Evolutionary conservation across 768 basidiomycete genomes (phyloP), one percentile per base, ranked within the genome.

Genomic region (Chalciporus sphaerocephalus): DNA sequence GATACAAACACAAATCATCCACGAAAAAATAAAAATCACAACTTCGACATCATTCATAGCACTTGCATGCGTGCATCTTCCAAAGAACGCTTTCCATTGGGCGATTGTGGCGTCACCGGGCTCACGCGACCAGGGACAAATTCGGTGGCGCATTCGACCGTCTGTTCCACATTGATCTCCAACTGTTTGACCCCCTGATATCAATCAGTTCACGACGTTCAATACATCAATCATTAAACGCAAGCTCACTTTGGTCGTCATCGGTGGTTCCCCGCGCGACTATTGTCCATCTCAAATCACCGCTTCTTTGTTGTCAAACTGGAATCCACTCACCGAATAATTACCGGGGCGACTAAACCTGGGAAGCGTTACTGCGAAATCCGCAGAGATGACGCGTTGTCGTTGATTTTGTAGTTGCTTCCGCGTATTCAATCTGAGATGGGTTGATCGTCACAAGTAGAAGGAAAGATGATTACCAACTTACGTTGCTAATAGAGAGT

Each of bases 401-500:
- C 62, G 62, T 38, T 60, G 59, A 24, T 58, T 42, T 42, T 56
- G 61, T 11, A 71, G 57, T 22, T 58, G 53, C 45, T 63, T 65
- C 17, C 71, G 66, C 9, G 69, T 59, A 41, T 72, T 72, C 38
- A 72, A 49, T n/a, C 71, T 72, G 35, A 15, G 30, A 9, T n/a
- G 21, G 38, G 27, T 1, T 2, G 18, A 40, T 38, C 33, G 6
- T 18, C 18, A 16, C 13, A 47, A 20, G 33, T 9, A 33, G 30
- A 1, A 18, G 28, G 7, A 27, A 2, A 20, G 25, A 21, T 15
- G 16, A 41, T 5, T 12, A 8, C 1, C 17, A 16, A 50, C 59
- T 40, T 33, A 59, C 58, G 75, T 75, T 1, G 74, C 76, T 11
- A 78, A 65, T 12, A 78, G 56, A 3, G 76, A 78, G 45, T 74